Base-by-base conservation (phyloP, 495 filamentous ascomycete genomes). In the Margaritispora aquatica region DNA sequence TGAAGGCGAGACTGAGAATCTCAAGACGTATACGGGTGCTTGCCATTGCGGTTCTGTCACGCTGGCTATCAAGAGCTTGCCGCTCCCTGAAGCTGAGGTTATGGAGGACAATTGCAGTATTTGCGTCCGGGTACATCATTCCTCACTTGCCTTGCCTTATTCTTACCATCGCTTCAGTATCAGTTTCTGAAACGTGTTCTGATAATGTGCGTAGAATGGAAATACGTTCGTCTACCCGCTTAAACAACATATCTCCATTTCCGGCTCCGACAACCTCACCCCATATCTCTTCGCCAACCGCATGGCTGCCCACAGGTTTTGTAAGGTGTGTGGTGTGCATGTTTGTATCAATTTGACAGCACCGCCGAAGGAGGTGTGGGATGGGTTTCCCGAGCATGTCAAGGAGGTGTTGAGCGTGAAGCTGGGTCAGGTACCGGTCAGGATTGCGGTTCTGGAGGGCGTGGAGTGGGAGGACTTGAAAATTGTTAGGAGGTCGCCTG, bases 81-180 rank as follows among this genome's bases (percentile, higher is more conserved):
- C 53, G 7, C 53, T 55, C 9, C 20, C 22, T 0, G 19, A 46
- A 19, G 36, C 22, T 34, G 52, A 55, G 31, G 52, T 55, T 2
- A 1, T 11, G 19, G 53, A 55, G 19, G 53, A 55, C 19, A 46
- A 55, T 19, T 55, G 53, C 36, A 46, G 31, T 55, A 55, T 55
- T 36, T 55, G 53, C 46, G n/a, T 31, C 7, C 38, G 38, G 3
- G 38, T 44, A 44, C 24, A 26, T 19, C 24, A 22, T 26, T 51
- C 21, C n/a, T n/a, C n/a, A n/a, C n/a, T n/a, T n/a, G n/a, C n/a
- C n/a, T n/a, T n/a, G n/a, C n/a, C n/a, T n/a, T n/a, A n/a, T n/a
- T n/a, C n/a, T n/a, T n/a, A n/a, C n/a, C n/a, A n/a, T n/a, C n/a
- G n/a, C n/a, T n/a, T n/a, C n/a, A n/a, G n/a, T n/a, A n/a, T n/a